Conservation (phyloP, 2,329 filamentous ascomycete genomes). For the Phaeophleospora eucalypticola region DNA sequence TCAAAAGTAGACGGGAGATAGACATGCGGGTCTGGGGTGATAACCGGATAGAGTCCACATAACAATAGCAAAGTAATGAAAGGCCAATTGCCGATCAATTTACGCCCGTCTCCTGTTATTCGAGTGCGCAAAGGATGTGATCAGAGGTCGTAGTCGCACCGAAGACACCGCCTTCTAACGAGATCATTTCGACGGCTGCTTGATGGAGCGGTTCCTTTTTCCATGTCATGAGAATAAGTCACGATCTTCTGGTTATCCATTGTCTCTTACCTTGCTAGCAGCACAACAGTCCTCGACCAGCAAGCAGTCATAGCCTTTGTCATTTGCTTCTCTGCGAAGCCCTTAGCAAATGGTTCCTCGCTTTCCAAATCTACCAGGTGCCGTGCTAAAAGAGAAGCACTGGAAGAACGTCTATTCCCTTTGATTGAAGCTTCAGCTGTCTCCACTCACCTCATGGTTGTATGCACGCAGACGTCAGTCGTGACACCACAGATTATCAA, state of each 20-base stretch:
- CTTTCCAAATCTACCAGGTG: too few species aligned
- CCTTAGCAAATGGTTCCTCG: too few species aligned
- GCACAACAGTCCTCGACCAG: conserved; percentile 49
- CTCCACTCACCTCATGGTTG: conserved; percentile 48
- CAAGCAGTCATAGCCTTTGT: conserved; percentile 53
- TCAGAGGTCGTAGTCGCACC: conserved; percentile 20
- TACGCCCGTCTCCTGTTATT: too few species aligned
- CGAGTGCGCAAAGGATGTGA: conserved; percentile 17
- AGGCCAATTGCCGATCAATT: too few species aligned
- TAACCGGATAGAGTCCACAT: too few species aligned
- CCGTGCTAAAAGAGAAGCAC: too few species aligned
- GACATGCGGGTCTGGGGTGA: too few species aligned
- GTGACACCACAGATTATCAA: conserved; percentile 53
- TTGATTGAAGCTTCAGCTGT: too few species aligned
- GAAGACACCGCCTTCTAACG: conserved; percentile 39
- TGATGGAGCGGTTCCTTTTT: conserved; percentile 36
- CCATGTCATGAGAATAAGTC: background rate
- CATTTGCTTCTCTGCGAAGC: conserved; percentile 44
- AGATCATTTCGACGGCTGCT: conserved; percentile 41
- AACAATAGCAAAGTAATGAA: too few species aligned
- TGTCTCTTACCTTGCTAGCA: conserved; percentile 37
- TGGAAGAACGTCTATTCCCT: too few species aligned
- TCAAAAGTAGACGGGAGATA: too few species aligned
- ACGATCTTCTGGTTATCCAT: too few species aligned
- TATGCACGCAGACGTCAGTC: conserved; percentile 54